A percentile compares a stretch with the other conserved stretches of the same genome.
Evolutionary conservation across 495 filamentous ascomycete genomes (phyloP).

Genomic region (Aspergillus kassunensis): DNA sequence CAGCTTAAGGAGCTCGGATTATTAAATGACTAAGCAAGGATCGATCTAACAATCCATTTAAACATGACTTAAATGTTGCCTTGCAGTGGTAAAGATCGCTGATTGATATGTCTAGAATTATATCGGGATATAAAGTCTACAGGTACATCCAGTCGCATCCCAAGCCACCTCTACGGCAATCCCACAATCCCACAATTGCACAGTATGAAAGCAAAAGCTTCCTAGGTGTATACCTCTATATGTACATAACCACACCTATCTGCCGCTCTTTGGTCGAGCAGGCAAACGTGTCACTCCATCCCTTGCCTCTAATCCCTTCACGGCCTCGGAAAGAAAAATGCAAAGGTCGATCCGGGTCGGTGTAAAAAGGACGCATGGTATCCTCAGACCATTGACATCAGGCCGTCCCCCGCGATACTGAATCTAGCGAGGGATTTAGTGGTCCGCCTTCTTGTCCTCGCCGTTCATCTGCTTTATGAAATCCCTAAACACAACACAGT

Average conservation of each 20-base stretch:
- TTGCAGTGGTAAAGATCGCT: too few species aligned
- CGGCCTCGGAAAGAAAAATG: background rate
- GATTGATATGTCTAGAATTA: too few species aligned
- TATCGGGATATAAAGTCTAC: too few species aligned
- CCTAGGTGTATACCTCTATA: constrained; percentile 44
- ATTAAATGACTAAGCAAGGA: too few species aligned
- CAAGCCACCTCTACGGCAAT: background rate
- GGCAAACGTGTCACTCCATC: constrained; percentile 2
- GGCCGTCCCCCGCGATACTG: constrained; percentile 6
- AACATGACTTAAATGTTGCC: too few species aligned
- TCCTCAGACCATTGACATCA: background rate
- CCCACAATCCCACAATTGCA: background rate
- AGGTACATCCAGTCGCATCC: too few species aligned
- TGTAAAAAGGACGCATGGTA: background rate
- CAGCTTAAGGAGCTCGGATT: too few species aligned
- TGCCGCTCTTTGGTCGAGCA: constrained; percentile 3
- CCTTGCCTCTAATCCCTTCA: constrained; percentile 10
- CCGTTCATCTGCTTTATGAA: constrained; percentile 71
- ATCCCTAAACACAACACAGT: constrained; percentile 49
- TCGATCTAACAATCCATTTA: too few species aligned
- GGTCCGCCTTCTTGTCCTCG: constrained; percentile 65
- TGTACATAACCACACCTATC: constrained; percentile 35
- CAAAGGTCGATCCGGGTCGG: background rate
- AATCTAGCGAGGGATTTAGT: constrained; percentile 39
- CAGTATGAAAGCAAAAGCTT: constrained; percentile 21